Evolutionary conservation across 2,329 filamentous ascomycete species (phyloP).

Genomic region (Sordariomycetes sp.): DNA sequence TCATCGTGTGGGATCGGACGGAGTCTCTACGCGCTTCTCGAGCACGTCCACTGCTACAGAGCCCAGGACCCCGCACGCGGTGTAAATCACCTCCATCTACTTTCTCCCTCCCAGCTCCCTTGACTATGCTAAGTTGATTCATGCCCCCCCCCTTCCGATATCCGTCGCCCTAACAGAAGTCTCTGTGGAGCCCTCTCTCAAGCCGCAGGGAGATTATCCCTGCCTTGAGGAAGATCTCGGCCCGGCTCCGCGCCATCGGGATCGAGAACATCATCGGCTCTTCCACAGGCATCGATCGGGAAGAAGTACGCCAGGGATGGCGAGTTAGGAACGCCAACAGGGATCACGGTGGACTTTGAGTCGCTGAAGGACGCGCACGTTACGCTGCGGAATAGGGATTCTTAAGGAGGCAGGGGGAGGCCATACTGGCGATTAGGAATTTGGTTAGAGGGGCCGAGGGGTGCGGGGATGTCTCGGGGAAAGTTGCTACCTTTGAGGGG

Average conservation of each 20-base stretch:
- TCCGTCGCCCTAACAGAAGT: slow-evolving; percentile 75
- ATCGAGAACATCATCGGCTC: slow-evolving; percentile 70
- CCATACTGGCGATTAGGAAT: slow-evolving; percentile 49
- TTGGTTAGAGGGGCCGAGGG: slow-evolving; percentile 26
- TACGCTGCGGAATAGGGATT: slow-evolving; percentile 73
- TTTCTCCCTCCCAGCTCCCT: neutral
- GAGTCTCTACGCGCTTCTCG: slow-evolving; percentile 79
- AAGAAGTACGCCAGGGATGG: slow-evolving; percentile 83
- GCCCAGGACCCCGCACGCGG: slow-evolving; percentile 53
- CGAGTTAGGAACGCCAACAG: slow-evolving; percentile 78
- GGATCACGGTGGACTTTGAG: slow-evolving; percentile 84
- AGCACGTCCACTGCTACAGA: slow-evolving; percentile 92
- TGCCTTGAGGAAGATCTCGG: slow-evolving; percentile 50
- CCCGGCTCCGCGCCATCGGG: slow-evolving; percentile 55
- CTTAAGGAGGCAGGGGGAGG: slow-evolving; percentile 62
- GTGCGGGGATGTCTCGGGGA: slow-evolving; percentile 57
- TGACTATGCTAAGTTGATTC: slow-evolving; percentile 13
- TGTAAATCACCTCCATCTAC: slow-evolving; percentile 39
- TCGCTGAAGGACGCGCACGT: slow-evolving; percentile 69
- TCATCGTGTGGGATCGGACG: slow-evolving; percentile 88
- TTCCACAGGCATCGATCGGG: slow-evolving; percentile 74
- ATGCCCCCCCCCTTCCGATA: slow-evolving; percentile 27
- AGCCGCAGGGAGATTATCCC: slow-evolving; percentile 61
- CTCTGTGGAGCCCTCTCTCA: slow-evolving; percentile 68
- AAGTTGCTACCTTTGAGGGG: slow-evolving; percentile 73